These are phyloP conservation scores for Dicorynia guianensis DNA, from an alignment of 306 rosid species.

Conservation along the genomic window DNA sequence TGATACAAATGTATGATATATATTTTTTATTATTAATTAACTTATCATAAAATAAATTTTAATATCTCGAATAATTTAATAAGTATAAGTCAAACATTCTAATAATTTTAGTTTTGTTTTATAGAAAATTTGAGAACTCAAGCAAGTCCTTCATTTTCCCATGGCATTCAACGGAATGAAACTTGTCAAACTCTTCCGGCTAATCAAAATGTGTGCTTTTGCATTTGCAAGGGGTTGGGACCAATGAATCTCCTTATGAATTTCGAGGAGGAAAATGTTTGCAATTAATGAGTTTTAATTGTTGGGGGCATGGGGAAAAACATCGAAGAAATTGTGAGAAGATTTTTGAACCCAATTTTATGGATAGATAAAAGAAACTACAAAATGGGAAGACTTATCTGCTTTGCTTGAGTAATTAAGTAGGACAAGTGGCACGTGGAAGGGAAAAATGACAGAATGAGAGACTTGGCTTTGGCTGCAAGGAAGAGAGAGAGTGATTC, in stretches of 20 bases:
- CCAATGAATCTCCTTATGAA: constrained; percentile 31
- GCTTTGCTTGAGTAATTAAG: constrained; percentile 32
- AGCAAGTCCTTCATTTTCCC: not conserved
- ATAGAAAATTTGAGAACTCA: constrained; percentile 6
- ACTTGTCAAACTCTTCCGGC: not conserved
- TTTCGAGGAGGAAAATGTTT: constrained; percentile 28
- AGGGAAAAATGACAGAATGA: constrained; percentile 19
- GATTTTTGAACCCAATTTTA: not conserved
- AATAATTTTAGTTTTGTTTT: constrained; percentile 25
- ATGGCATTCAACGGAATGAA: constrained; percentile 7
- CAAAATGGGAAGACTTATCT: constrained; percentile 11
- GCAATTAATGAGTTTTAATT: constrained; percentile 39
- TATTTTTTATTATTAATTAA: too few relatives aligned
- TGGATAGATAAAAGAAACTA: not conserved
- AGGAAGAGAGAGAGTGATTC: constrained; percentile 40
- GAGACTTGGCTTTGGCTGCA: constrained; percentile 42
- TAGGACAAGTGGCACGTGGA: constrained; percentile 48
- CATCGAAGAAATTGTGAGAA: constrained; percentile 1
- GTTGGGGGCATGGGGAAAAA: constrained; percentile 24
- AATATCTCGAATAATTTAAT: too few relatives aligned
- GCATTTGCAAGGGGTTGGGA: constrained; percentile 35
- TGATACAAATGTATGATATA: too few relatives aligned
- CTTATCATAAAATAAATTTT: too few relatives aligned
- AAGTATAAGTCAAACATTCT: constrained; percentile 18
- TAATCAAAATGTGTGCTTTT: not conserved